Percentiles rank a stretch among this genome's conserved stretches.
Evolutionary conservation across 306 rosid genomes (phyloP).

Genomic region (Prinsepia uniflora): DNA sequence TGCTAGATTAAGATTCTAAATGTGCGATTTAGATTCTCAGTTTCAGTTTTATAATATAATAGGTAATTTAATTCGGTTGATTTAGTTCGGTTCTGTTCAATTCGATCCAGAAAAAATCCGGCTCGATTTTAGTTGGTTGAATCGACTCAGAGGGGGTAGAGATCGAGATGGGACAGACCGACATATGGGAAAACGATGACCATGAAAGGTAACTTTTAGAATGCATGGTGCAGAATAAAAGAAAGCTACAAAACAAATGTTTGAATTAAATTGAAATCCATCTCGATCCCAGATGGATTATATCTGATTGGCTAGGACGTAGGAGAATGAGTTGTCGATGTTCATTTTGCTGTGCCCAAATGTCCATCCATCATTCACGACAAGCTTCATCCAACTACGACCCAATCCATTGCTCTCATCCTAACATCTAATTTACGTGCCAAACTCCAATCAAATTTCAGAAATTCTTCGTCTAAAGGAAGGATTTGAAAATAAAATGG

Average conservation of each 20-base stretch:
- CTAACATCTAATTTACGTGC: constrained; percentile 10
- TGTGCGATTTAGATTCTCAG: too few relatives aligned
- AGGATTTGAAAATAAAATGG: too few relatives aligned
- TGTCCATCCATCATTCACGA: constrained; percentile 7
- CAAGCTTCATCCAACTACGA: constrained; percentile 3
- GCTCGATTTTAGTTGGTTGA: too few relatives aligned
- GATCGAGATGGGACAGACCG: constrained; percentile 57
- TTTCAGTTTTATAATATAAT: too few relatives aligned
- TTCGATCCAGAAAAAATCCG: too few relatives aligned
- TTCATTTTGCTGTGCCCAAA: too few relatives aligned
- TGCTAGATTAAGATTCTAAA: too few relatives aligned
- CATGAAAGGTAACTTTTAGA: constrained; percentile 56
- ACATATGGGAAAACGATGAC: constrained; percentile 51
- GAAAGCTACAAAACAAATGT: constrained; percentile 54
- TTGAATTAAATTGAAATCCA: constrained; percentile 40
- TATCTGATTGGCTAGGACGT: not conserved
- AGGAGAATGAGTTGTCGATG: constrained; percentile 8
- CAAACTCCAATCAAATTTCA: constrained; percentile 21
- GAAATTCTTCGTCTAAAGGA: too few relatives aligned
- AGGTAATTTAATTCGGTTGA: too few relatives aligned
- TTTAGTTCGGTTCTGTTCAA: too few relatives aligned
- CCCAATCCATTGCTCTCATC: too few relatives aligned
- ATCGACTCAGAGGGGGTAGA: not conserved
- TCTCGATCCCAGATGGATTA: constrained; percentile 22
- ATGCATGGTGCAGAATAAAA: constrained; percentile 56